phyloP scores from a whole-genome alignment of 352 stramenopile genomes.

The Phytophthora meadii region DNA sequence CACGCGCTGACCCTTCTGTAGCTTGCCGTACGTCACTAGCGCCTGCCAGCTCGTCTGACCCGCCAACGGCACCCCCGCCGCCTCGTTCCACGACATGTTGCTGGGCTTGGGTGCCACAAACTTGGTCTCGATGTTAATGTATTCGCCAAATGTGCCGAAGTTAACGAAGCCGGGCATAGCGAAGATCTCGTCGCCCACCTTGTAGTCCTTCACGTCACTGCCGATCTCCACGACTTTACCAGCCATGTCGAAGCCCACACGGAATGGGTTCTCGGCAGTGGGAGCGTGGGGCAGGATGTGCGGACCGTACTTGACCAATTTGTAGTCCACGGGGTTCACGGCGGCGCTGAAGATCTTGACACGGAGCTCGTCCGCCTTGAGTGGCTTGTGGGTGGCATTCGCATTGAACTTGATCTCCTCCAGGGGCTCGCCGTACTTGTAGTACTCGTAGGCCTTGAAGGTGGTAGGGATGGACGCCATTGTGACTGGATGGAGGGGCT shows the following conservation, averaged over 20 bases:
- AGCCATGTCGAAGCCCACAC: constrained; percentile 31
- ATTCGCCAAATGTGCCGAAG: constrained; percentile 48
- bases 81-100: constrained; percentile 46
- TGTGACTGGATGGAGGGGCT: constrained; percentile 6
- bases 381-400: constrained; percentile 10
- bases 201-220: constrained; percentile 27
- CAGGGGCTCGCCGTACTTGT: constrained; percentile 16
- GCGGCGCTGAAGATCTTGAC: constrained; percentile 37
- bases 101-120: constrained; percentile 47
- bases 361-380: constrained; percentile 24
- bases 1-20: constrained; percentile 40
- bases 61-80: constrained; percentile 35
- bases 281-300: constrained; percentile 13
- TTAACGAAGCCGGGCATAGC: constrained; percentile 18
- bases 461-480: constrained; percentile 24
- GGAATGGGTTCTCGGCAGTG: constrained; percentile 19
- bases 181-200: constrained; percentile 45
- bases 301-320: constrained; percentile 24
- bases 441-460: constrained; percentile 35
- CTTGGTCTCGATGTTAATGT: constrained; percentile 35
- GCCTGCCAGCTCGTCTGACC: constrained; percentile 45
- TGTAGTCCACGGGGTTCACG: constrained; percentile 46
- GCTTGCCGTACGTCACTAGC: constrained; percentile 36
- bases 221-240: constrained; percentile 43
- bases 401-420: constrained; percentile 35